phyloP scores from a whole-genome alignment of 2,329 filamentous ascomycete genomes.

The Ophiocordyceps camponoti-saundersi region DNA sequence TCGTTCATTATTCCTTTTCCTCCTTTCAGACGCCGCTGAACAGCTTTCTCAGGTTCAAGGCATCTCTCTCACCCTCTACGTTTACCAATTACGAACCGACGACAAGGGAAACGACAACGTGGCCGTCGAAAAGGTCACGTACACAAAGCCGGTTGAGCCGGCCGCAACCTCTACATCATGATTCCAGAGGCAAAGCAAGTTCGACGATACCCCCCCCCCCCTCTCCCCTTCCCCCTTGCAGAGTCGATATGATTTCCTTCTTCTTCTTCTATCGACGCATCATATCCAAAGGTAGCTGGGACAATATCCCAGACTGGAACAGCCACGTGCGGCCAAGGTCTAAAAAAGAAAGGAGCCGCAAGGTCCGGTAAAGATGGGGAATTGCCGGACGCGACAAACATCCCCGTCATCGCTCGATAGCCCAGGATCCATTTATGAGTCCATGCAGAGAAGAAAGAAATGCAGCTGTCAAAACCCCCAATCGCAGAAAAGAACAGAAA shows the following conservation, averaged over 20 bases:
- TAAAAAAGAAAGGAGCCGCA: background rate
- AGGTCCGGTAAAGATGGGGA: background rate
- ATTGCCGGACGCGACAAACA: background rate
- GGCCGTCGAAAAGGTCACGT: constrained; percentile 73
- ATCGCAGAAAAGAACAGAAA: background rate
- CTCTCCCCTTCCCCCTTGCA: constrained; percentile 7
- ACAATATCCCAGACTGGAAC: background rate
- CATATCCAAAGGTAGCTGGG: background rate
- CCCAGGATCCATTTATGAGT: background rate
- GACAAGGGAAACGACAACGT: constrained; percentile 63
- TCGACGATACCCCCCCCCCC: too few species aligned
- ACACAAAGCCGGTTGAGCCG: constrained; percentile 56
- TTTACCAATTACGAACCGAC: constrained; percentile 73
- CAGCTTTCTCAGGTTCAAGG: constrained; percentile 65
- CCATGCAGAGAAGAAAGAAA: background rate
- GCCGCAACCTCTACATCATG: constrained; percentile 30
- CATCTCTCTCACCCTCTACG: constrained; percentile 87
- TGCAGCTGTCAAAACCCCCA: background rate
- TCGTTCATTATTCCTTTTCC: too few species aligned
- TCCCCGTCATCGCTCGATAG: background rate
- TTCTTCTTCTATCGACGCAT: background rate
- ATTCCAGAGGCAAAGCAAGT: background rate
- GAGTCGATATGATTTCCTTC: constrained; percentile 2
- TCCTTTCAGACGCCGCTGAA: too few species aligned
- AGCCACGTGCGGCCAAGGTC: background rate